Evolutionary conservation across 192 early-diverging fungal species (phyloP), one percentile per base, ranked within the genome.

Genomic region (Coemansia sp.): DNA sequence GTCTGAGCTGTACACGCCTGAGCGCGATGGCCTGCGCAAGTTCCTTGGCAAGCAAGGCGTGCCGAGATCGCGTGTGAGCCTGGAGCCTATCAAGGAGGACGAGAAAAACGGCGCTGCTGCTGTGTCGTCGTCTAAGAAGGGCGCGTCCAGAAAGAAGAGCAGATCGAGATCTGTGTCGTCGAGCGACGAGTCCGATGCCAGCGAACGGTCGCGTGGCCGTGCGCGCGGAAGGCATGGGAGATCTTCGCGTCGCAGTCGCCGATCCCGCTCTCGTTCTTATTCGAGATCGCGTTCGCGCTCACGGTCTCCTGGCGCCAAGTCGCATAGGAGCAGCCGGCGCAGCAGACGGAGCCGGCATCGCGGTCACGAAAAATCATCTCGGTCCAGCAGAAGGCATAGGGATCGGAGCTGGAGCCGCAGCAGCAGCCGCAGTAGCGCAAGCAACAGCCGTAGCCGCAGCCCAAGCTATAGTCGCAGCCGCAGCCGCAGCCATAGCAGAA

Each of bases 31-130:
- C 14, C 49, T 81, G 60, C 72, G 78, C 60, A 71, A 69, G 53
- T 81, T 81, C 42, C 55, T 81, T 39, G 49, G 69, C 53, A 81
- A 72, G 53, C 78, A 81, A 48, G 78, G 73, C 11, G 78, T 81
- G 51, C 78, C 72, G 22, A 65, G 69, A 7, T 25, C 65, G 4
- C 55, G 73, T 11, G 68, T 81, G 1, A 62, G 67, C 18, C 66
- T 81, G 24, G 78, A 81, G 63, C 51, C 69, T 13, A 55, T 81
- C 39, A 75, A 72, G 46, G 48, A 29, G 2, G 54, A 35, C 0
- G 58, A 65, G 20, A 61, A 61, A 14, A 20, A 20, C 3, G n/a
- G 63, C 1, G 3, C 39, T 3, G 39, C 39, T 16, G 39, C 8
- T 16, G 39, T 3, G 39, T n/a, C n/a, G n/a, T n/a, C n/a, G n/a